A percentile compares a stretch with the other conserved stretches of the same genome.
Conservation (phyloP, 2,329 filamentous ascomycete genomes). For the Ambrosiella xylebori region DNA sequence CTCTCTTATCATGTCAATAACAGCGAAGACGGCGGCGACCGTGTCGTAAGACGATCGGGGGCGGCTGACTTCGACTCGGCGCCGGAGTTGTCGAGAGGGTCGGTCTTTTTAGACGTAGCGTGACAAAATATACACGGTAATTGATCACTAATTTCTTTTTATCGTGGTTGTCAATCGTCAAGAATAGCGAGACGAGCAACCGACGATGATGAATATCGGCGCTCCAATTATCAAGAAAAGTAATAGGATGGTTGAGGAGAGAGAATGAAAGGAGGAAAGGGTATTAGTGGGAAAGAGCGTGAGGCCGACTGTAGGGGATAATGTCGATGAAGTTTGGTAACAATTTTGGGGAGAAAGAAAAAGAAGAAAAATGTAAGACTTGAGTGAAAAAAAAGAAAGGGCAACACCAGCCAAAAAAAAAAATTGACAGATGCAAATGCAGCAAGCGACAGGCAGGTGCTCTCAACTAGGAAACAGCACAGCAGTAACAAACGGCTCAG, state of each 20-base stretch:
- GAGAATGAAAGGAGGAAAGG: background rate
- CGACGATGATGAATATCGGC: background rate
- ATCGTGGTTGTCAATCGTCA: background rate
- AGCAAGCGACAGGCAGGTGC: background rate
- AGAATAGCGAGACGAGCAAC: background rate
- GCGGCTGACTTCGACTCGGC: background rate
- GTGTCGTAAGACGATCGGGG: background rate
- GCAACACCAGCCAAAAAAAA: background rate
- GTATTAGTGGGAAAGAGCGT: constrained; percentile 2
- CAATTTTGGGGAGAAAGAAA: background rate
- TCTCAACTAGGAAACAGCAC: too few species aligned
- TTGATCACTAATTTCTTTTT: background rate
- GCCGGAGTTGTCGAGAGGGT: background rate
- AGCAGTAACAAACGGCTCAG: background rate
- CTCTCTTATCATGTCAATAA: background rate
- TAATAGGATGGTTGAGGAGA: background rate
- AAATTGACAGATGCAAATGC: background rate
- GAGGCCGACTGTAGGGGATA: background rate
- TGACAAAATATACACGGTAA: background rate
- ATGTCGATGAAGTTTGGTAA: background rate
- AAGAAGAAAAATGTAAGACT: constrained; percentile 1
- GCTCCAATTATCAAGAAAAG: background rate
- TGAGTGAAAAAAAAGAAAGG: background rate
- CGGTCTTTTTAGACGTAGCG: background rate
- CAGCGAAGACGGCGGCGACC: background rate